phyloP scores from a whole-genome alignment of 176 grass and related monocot species.

The Phoenix dactylifera region DNA sequence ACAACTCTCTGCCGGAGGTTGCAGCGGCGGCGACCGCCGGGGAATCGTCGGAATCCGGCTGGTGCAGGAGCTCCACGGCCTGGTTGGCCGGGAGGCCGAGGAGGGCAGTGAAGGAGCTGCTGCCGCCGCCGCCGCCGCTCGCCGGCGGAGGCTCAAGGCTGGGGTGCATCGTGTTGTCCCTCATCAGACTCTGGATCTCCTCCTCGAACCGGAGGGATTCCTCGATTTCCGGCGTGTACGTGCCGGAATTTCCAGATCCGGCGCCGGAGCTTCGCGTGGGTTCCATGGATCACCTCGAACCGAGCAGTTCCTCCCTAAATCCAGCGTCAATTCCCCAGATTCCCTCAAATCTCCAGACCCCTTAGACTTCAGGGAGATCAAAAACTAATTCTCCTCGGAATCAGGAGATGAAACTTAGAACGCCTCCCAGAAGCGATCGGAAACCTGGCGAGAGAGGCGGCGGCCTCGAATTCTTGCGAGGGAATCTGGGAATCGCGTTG shows the following conservation, averaged over 20 bases:
- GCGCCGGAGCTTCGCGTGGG: neutral
- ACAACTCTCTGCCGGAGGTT: conserved; percentile 7
- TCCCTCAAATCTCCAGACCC: no score
- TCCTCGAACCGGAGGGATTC: conserved; percentile 25
- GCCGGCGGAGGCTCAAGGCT: neutral
- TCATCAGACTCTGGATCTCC: conserved; percentile 24
- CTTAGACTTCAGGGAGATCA: no score
- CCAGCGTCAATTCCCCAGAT: neutral
- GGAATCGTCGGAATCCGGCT: conserved; percentile 2
- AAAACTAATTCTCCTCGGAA: no score
- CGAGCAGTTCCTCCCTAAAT: neutral
- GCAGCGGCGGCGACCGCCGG: neutral
- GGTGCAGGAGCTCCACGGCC: conserved; percentile 49
- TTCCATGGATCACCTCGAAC: neutral
- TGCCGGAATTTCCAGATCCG: conserved; percentile 10
- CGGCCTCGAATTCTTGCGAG: neutral
- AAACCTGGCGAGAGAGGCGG: neutral
- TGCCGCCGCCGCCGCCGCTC: conserved; percentile 1
- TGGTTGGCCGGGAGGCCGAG: conserved; percentile 19
- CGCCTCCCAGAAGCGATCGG: no score
- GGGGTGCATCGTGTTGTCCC: conserved; percentile 7
- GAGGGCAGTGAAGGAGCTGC: conserved; percentile 21
- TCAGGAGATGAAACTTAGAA: no score
- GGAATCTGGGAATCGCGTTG: neutral
- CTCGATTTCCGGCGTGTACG: conserved; percentile 14